Percentiles rank a stretch among this genome's conserved stretches.
Conservation (phyloP, 257 asterid genomes). For the Solanum dulcamara region DNA sequence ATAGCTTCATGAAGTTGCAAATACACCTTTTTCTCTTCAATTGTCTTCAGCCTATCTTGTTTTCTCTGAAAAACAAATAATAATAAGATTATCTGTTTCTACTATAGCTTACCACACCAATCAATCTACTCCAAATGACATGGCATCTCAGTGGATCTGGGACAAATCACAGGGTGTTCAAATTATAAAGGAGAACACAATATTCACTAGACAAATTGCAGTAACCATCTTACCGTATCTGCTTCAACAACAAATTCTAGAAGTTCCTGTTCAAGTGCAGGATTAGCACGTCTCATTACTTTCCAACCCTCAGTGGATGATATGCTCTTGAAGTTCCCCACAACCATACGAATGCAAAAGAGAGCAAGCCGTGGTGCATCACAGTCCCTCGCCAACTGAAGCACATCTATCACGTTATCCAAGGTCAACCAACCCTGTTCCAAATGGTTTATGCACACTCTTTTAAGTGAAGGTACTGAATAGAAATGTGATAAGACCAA, state of each 20-base stretch:
- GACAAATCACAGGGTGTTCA: background rate
- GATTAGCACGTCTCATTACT: slow-evolving; percentile 62
- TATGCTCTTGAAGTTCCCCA: slow-evolving; percentile 56
- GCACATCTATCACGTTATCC: slow-evolving; percentile 64
- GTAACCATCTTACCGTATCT: slow-evolving; percentile 60
- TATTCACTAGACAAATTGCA: background rate
- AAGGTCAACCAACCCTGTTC: slow-evolving; percentile 51
- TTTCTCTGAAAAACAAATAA: slow-evolving; percentile 40
- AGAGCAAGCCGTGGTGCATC: slow-evolving; percentile 62
- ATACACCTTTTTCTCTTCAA: slow-evolving; percentile 67
- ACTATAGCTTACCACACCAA: background rate
- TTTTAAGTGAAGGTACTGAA: slow-evolving; percentile 51
- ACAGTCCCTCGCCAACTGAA: slow-evolving; percentile 62
- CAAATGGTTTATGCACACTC: slow-evolving; percentile 36
- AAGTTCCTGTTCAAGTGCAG: slow-evolving; percentile 75
- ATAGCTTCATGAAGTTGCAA: slow-evolving; percentile 80
- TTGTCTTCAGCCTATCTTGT: slow-evolving; percentile 56
- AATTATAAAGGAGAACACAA: background rate
- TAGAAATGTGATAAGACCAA: slow-evolving; percentile 68
- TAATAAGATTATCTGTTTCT: background rate
- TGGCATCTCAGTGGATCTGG: background rate
- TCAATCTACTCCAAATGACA: background rate
- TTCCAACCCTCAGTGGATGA: slow-evolving; percentile 85
- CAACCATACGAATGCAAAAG: slow-evolving; percentile 42
- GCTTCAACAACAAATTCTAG: slow-evolving; percentile 66